Conservation (phyloP, 225 moss, liverwort and hornwort genomes). For the Bryoerythrophyllum caledonicum region DNA sequence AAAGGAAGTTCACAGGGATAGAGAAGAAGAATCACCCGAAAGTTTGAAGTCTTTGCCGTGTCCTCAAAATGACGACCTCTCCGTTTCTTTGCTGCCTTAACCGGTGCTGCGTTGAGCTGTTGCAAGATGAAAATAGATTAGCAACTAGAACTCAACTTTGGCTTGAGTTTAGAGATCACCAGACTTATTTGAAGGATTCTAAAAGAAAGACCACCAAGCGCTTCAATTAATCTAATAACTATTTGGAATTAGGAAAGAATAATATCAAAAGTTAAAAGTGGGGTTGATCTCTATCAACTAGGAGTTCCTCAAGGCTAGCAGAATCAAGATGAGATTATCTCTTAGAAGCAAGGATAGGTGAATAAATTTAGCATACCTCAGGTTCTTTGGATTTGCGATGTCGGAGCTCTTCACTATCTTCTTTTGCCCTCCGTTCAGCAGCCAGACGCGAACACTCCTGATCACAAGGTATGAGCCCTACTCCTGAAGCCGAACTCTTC, state of each 20-base stretch:
- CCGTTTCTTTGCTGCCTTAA: constrained; percentile 44
- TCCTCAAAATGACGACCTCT: constrained; percentile 44
- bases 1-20: constrained; percentile 1
- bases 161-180: no score
- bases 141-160: background rate
- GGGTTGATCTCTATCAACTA: background rate
- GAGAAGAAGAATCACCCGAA: constrained; percentile 39
- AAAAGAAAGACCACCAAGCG: no score
- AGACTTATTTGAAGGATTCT: no score
- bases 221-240: no score
- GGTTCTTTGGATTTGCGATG: constrained; percentile 67
- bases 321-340: background rate
- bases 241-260: no score
- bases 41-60: constrained; percentile 31
- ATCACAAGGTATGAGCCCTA: constrained; percentile 81
- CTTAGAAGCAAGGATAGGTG: background rate
- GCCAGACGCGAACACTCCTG: constrained; percentile 62
- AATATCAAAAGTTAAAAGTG: no score
- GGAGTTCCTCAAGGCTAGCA: background rate
- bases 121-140: constrained; percentile 22
- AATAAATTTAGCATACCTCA: constrained; percentile 46
- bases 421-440: constrained; percentile 51
- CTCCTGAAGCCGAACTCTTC: constrained; percentile 46
- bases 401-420: constrained; percentile 71
- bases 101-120: constrained; percentile 30